Evolutionary conservation across 768 basidiomycete species (phyloP).

Genomic region (Gloeophyllum trabeum): DNA sequence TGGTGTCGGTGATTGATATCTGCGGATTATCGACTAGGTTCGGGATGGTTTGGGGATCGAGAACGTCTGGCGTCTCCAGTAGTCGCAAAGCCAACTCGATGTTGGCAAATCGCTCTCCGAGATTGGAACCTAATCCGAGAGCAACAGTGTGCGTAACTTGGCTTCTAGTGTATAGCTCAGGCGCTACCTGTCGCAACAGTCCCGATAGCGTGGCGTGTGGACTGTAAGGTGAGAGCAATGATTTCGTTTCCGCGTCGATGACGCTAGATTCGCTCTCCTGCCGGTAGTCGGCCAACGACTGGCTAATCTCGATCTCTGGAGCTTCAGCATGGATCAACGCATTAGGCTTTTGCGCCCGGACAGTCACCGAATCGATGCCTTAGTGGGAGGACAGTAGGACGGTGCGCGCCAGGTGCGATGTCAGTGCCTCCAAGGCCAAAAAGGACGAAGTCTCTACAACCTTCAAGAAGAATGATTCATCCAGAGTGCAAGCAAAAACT

Average conservation of each 20-base stretch:
- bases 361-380: slow-evolving; percentile 23
- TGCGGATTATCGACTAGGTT: too few relatives aligned
- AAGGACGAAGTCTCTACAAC: slow-evolving; percentile 35
- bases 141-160: slow-evolving; percentile 40
- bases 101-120: slow-evolving; percentile 78
- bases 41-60: too few relatives aligned
- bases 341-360: slow-evolving; percentile 61
- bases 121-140: slow-evolving; percentile 82
- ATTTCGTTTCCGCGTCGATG: background rate
- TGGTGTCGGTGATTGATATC: slow-evolving; percentile 55
- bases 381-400: slow-evolving; percentile 23
- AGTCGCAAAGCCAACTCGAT: slow-evolving; percentile 68
- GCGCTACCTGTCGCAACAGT: background rate
- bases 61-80: slow-evolving; percentile 40
- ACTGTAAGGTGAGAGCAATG: background rate
- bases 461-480: slow-evolving; percentile 23
- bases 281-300: slow-evolving; percentile 25
- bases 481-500: background rate
- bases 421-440: slow-evolving; percentile 63
- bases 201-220: background rate
- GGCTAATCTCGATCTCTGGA: slow-evolving; percentile 50
- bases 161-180: background rate
- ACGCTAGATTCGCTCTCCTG: background rate
- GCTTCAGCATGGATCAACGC: slow-evolving; percentile 59
- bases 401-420: slow-evolving; percentile 38